phyloP scores from a whole-genome alignment of 257 asterid species.

The Solanum commersonii region DNA sequence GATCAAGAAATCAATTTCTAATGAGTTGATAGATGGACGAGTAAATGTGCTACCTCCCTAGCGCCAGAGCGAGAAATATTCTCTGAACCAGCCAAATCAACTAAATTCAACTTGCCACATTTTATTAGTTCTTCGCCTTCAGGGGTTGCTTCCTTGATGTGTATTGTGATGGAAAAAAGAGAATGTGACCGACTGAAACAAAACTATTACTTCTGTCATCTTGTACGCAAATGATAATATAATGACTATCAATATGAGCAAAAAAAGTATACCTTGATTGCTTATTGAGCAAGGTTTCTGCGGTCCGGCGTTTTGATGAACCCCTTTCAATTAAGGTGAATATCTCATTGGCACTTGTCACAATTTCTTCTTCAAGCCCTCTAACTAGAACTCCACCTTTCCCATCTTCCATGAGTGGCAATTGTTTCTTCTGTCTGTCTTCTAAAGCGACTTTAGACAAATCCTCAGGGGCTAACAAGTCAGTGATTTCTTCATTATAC shows the following conservation, averaged over 20 bases:
- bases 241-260: background rate
- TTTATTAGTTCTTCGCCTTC: constrained; percentile 91
- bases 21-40: background rate
- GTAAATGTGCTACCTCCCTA: constrained; percentile 48
- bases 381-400: constrained; percentile 89
- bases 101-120: constrained; percentile 86
- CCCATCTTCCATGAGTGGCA: constrained; percentile 90
- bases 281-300: constrained; percentile 77
- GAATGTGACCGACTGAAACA: constrained; percentile 84
- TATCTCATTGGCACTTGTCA: constrained; percentile 63
- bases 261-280: constrained; percentile 52
- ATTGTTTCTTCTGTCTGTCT: constrained; percentile 73
- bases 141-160: constrained; percentile 86
- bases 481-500: constrained; percentile 87
- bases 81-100: constrained; percentile 91
- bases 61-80: constrained; percentile 94
- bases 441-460: constrained; percentile 45
- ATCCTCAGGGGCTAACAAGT: constrained; percentile 77
- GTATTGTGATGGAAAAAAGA: constrained; percentile 80
- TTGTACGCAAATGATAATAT: background rate
- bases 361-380: constrained; percentile 89
- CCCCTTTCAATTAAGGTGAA: constrained; percentile 81
- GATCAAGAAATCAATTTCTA: background rate
- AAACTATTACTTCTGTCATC: background rate
- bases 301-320: constrained; percentile 81